Evolutionary conservation across 345 rosid genomes (phyloP).

Genomic region (Boechera divaricarpa): DNA sequence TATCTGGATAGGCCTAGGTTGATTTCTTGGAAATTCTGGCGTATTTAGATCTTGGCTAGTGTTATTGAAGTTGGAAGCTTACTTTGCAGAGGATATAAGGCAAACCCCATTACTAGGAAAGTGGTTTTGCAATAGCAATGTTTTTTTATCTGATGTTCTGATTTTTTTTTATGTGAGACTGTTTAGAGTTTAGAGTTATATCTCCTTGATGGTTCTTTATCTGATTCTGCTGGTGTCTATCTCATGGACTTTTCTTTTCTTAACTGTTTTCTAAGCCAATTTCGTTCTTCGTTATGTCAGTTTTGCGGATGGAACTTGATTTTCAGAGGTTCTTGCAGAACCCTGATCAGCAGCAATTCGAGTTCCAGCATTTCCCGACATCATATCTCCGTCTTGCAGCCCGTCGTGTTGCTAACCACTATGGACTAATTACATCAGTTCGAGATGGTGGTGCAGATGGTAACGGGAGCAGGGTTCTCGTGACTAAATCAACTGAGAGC

Average conservation of each 20-base stretch:
- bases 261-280: neutral
- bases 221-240: neutral
- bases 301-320: conserved; percentile 91
- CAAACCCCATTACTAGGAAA: neutral
- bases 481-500: conserved; percentile 62
- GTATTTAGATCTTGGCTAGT: neutral
- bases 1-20: neutral
- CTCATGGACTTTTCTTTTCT: neutral
- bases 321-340: conserved; percentile 75
- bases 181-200: conserved; percentile 1
- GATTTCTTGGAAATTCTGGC: neutral
- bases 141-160: neutral
- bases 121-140: neutral
- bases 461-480: conserved; percentile 62
- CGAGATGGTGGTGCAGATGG: conserved; percentile 73
- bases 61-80: conserved; percentile 21
- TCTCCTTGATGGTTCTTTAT: conserved; percentile 18
- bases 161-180: neutral
- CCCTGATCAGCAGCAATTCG: conserved; percentile 74
- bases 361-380: conserved; percentile 89
- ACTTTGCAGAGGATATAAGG: neutral
- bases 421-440: conserved; percentile 80
- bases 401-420: conserved; percentile 91
- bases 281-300: conserved; percentile 45
- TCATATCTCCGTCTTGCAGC: conserved; percentile 94